Conservation (phyloP, 257 asterid species). For the Coffea canephora region DNA sequence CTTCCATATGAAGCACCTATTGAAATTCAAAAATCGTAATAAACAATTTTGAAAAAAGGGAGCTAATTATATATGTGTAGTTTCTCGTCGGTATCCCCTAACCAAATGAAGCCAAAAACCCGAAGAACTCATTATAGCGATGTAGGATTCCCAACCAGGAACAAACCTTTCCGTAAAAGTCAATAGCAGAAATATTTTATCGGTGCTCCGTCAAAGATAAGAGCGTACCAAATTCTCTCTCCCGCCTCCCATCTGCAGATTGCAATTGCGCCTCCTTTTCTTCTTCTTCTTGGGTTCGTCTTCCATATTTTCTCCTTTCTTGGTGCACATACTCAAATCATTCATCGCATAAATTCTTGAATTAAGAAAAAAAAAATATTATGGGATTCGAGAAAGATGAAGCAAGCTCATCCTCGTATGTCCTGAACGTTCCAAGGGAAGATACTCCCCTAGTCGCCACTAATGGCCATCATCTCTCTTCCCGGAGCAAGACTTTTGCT, state of each 20-base stretch:
- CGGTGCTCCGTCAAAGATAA: too few relatives aligned
- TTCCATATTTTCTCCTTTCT: too few relatives aligned
- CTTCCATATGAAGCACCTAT: conserved; percentile 16
- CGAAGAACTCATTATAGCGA: background rate
- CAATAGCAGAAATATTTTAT: background rate
- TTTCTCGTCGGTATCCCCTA: background rate
- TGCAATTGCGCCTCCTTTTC: too few relatives aligned
- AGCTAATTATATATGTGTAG: background rate
- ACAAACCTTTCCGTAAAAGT: background rate
- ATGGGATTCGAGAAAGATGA: conserved; percentile 31
- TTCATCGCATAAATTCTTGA: too few relatives aligned
- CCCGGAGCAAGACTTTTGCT: conserved; percentile 76
- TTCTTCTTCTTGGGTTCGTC: too few relatives aligned
- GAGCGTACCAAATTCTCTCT: too few relatives aligned
- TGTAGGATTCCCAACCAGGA: conserved; percentile 11
- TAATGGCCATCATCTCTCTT: conserved; percentile 42
- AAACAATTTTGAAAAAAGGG: background rate
- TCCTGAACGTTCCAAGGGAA: background rate
- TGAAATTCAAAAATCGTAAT: background rate
- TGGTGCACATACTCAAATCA: too few relatives aligned
- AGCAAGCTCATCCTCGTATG: background rate
- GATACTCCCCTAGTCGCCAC: conserved; percentile 34
- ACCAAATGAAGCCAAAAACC: background rate
- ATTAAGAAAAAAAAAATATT: background rate
- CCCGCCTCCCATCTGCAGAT: too few relatives aligned